Evolutionary conservation across 164 flowering plant genomes (phyloP).

Genomic region (Piper betle): DNA sequence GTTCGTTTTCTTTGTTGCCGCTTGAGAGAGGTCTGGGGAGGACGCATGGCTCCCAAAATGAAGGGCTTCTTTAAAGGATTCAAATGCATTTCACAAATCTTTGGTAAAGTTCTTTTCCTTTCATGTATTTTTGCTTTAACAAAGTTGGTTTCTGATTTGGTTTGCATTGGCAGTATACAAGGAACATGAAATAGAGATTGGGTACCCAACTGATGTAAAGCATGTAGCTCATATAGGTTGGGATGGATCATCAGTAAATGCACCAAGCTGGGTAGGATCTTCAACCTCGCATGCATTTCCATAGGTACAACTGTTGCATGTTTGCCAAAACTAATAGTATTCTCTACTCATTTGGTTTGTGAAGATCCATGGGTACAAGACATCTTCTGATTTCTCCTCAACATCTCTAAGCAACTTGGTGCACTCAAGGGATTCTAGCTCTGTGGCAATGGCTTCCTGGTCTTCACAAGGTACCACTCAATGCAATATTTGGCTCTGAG

Average conservation of each 20-base stretch:
- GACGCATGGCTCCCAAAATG: constrained; percentile 52
- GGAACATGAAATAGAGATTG: constrained; percentile 78
- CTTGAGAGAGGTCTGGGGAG: constrained; percentile 4
- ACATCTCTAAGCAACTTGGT: constrained; percentile 18
- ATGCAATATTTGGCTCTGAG: background rate
- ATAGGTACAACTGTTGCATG: background rate
- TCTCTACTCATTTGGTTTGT: background rate
- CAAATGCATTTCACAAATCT: constrained; percentile 61
- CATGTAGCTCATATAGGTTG: constrained; percentile 82
- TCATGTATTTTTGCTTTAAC: too few relatives aligned
- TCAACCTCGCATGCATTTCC: background rate
- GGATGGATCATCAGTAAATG: constrained; percentile 50
- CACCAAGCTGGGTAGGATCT: constrained; percentile 55
- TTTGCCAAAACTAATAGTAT: background rate
- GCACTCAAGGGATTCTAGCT: constrained; percentile 22
- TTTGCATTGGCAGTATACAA: constrained; percentile 23
- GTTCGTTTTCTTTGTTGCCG: background rate
- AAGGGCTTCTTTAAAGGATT: constrained; percentile 72
- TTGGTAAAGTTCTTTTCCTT: constrained; percentile 35
- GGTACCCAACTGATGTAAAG: constrained; percentile 83
- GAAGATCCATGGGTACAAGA: constrained; percentile 51
- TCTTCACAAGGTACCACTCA: constrained; percentile 37
- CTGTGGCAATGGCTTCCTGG: constrained; percentile 26
- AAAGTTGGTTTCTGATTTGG: background rate
- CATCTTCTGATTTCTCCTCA: constrained; percentile 36